These are phyloP conservation scores for Kluyveromyces sp. DNA, from an alignment of 1,139 yeast species.

Conservation along the genomic window DNA sequence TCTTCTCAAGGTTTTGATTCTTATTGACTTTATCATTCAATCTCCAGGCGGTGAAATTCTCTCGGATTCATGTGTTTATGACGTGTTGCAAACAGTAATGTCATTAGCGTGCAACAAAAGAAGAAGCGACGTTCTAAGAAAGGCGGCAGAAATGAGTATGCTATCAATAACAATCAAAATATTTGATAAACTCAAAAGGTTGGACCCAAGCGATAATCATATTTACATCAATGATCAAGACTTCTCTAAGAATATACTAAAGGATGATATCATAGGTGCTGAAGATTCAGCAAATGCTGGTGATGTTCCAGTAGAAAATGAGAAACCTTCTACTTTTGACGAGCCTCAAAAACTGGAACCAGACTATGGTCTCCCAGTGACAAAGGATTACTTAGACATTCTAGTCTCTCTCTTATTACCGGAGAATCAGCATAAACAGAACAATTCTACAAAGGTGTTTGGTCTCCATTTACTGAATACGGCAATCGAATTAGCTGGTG, in stretches of 20 bases:
- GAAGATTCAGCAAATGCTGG: constrained; percentile 1
- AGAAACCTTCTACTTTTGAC: neutral
- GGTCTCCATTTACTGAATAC: constrained; percentile 70
- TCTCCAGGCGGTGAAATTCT: constrained; percentile 58
- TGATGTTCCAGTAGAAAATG: neutral
- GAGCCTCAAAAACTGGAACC: constrained; percentile 10
- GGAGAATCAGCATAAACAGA: constrained; percentile 72
- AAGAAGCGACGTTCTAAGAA: constrained; percentile 80
- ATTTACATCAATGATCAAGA: constrained; percentile 32
- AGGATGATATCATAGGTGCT: constrained; percentile 31
- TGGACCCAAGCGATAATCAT: constrained; percentile 40
- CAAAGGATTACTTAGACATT: constrained; percentile 47
- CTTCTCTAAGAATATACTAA: constrained; percentile 29
- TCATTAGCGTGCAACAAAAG: constrained; percentile 89
- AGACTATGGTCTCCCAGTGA: constrained; percentile 33
- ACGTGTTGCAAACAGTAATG: constrained; percentile 84
- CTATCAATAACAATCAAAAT: constrained; percentile 59
- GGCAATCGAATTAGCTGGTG: constrained; percentile 78
- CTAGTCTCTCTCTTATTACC: constrained; percentile 82
- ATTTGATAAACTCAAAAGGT: constrained; percentile 50
- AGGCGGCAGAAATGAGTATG: constrained; percentile 86
- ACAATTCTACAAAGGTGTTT: constrained; percentile 79
- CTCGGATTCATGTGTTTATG: constrained; percentile 78
- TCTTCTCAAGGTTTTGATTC: constrained; percentile 66
- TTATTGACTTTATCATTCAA: constrained; percentile 61